phyloP scores from a whole-genome alignment of 2,329 filamentous ascomycete genomes.

The Penicillium rolfsii region DNA sequence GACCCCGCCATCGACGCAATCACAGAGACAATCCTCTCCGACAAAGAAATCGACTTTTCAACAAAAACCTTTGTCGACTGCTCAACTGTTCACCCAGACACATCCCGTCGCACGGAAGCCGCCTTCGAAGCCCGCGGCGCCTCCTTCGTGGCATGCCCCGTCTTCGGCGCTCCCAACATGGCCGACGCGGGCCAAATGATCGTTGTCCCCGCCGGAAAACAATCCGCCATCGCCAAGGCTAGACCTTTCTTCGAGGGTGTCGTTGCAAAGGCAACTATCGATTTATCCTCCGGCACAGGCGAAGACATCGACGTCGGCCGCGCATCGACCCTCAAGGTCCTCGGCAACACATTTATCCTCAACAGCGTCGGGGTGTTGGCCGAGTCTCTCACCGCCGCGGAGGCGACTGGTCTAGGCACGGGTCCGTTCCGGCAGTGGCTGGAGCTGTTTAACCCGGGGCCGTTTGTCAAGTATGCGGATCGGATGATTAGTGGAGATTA shows the following conservation, averaged over 20 bases:
- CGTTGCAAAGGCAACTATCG: conserved; percentile 52
- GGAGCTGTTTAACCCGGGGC: conserved; percentile 72
- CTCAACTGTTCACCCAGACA: conserved; percentile 85
- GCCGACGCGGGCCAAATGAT: conserved; percentile 69
- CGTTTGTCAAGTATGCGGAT: conserved; percentile 73
- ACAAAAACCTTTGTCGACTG: conserved; percentile 84
- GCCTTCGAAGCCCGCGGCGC: conserved; percentile 62
- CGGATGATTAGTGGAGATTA: conserved; percentile 79
- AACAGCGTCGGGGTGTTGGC: conserved; percentile 80
- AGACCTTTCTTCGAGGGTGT: conserved; percentile 74
- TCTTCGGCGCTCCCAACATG: conserved; percentile 48
- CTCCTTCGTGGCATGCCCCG: conserved; percentile 73
- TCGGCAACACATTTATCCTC: conserved; percentile 85
- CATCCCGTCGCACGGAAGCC: conserved; percentile 67
- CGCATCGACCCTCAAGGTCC: conserved; percentile 73
- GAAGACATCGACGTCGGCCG: conserved; percentile 71
- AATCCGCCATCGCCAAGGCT: conserved; percentile 63
- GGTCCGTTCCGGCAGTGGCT: conserved; percentile 73
- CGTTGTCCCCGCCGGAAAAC: conserved; percentile 71
- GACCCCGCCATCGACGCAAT: conserved; percentile 71
- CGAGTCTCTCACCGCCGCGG: conserved; percentile 76
- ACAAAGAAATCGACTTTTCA: conserved; percentile 54
- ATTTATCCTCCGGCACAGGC: conserved; percentile 38
- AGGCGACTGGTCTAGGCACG: conserved; percentile 76
- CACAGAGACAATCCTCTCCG: conserved; percentile 58